A percentile compares a stretch with the other conserved stretches of the same genome.
These are phyloP conservation scores for Mycena vulgaris DNA, from an alignment of 768 basidiomycete species.

Conservation along the genomic window DNA sequence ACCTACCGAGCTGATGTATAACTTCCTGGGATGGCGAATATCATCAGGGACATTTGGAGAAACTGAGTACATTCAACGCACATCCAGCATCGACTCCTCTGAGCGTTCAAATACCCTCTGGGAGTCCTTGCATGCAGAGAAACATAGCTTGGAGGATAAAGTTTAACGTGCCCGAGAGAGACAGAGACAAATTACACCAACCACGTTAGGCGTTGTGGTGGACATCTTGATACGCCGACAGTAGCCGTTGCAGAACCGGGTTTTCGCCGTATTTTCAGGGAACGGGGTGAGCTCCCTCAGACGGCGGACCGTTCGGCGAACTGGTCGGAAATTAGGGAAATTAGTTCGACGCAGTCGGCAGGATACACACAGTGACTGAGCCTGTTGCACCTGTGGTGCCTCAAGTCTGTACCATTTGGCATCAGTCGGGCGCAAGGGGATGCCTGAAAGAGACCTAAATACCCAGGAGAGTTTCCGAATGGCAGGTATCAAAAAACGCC, in stretches of 20 bases:
- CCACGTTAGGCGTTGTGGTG: neutral
- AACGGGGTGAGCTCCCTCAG: conserved; percentile 10
- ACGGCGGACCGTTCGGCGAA: neutral
- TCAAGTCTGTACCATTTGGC: neutral
- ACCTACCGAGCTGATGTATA: neutral
- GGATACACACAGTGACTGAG: conserved; percentile 1
- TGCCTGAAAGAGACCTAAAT: neutral
- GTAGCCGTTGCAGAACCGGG: conserved; percentile 2
- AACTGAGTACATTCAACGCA: neutral
- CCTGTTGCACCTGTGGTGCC: conserved; percentile 7
- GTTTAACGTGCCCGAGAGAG: no score
- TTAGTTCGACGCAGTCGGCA: neutral
- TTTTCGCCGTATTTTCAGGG: neutral
- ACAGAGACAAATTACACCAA: neutral
- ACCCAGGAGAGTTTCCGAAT: conserved; percentile 17
- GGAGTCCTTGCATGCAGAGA: conserved; percentile 25
- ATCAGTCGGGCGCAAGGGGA: neutral
- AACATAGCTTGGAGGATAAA: neutral
- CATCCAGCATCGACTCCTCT: conserved; percentile 1
- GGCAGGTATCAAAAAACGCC: conserved; percentile 12
- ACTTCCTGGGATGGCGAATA: neutral
- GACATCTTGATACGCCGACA: neutral
- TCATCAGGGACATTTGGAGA: neutral
- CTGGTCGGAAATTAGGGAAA: neutral
- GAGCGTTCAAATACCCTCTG: neutral